Base-by-base conservation (phyloP, 1,284 basidiomycete genomes). In the Omphalotus olearius region DNA sequence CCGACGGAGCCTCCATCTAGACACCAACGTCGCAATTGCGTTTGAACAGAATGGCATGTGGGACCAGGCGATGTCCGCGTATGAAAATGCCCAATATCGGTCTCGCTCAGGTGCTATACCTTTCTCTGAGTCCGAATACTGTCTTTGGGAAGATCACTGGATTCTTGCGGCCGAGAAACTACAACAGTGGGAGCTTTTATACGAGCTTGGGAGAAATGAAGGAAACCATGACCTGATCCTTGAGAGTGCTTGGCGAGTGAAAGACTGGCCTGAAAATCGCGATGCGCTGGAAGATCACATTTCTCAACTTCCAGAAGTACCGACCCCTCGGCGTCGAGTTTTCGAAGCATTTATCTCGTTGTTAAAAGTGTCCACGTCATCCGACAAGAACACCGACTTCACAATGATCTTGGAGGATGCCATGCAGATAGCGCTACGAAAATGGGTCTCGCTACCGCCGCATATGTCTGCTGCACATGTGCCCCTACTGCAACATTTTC, bases 131-230 rank as follows among this genome's bases (percentile, higher is more conserved):
- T 81, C 89, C 5, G 97, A 99, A 68, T 99, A 97, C 67, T 93
- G 91, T 62, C 75, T 99, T 16, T 99, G 97, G 97, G 97, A 99
- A 67, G 98, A 99, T 66, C 97, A 99, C 68, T 99, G 98, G 97
- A 91, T 99, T 56, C 74, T 97, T 14, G 85, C 95, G 3, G 90
- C 94, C 0, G 92, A 97, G 69, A 99, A 99, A 70, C 75, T 99
- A 23, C 97, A 99, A 66, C 90, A 98, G 62, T 99, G 97, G 97
- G 97, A 99, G 55, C 83, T 91, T 36, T 77, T 99, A 14, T 84
- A 91, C 55, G 95, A 98, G 45, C 80, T 99, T n/a, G 94, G 94
- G 1, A 87, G 88, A 59, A 85, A 80, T 49, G 97, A 99, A 67
- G 84, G 85, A 47, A 97, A 99, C 66, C 83, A 93, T 53, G 97